Evolutionary conservation across 495 filamentous ascomycete genomes (phyloP), one percentile per base, ranked within the genome.

Genomic region (Geopyxis carbonaria): DNA sequence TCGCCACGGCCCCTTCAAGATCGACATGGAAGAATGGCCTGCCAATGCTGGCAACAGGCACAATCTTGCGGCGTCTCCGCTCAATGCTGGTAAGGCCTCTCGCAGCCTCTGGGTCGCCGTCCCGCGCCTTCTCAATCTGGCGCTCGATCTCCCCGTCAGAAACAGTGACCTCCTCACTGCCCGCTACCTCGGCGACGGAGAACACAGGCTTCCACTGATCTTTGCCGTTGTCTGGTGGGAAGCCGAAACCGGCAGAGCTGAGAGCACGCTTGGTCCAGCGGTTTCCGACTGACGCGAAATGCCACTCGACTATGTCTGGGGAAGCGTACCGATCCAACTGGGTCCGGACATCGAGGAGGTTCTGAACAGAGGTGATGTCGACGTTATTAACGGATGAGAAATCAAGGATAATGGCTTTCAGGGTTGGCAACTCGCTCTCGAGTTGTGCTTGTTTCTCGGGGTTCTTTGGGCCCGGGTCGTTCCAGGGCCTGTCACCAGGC

Each of bases 261-360:
- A 97, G 76, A 10, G 80, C 89, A 11, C 89, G 80, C 63, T 95
- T 97, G 22, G 89, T 89, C 89, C 89, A 97, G 42, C 86, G 75
- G 65, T 93, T 95, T 64, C 76, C 87, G 66, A 97, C 80, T 60
- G 77, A 77, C 9, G 85, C 82, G 45, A 97, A 78, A 58, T 97
- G 89, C 85, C 89, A 95, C 52, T 97, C 84, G 4, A 97, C 85
- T 5, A 71, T 64, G 8, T 85, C 77, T 0, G 89, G 89, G 0
- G 77, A 59, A 11, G 82, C 71, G 56, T 93, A 93, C 10, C 76
- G 69, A 58, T 95, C 89, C 15, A 97, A 74, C 56, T 95, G 91
- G 59, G 95, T 97, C 57, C 89, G 85, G 2, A 97, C 83, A 50
- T 97, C 89, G 59, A 97, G 93, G 27, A 97, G 64, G 57, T 89